Percentiles rank a stretch among this genome's conserved stretches.
phyloP scores from a whole-genome alignment of 2,329 filamentous ascomycete genomes.

The Sporothrix schenckii region DNA sequence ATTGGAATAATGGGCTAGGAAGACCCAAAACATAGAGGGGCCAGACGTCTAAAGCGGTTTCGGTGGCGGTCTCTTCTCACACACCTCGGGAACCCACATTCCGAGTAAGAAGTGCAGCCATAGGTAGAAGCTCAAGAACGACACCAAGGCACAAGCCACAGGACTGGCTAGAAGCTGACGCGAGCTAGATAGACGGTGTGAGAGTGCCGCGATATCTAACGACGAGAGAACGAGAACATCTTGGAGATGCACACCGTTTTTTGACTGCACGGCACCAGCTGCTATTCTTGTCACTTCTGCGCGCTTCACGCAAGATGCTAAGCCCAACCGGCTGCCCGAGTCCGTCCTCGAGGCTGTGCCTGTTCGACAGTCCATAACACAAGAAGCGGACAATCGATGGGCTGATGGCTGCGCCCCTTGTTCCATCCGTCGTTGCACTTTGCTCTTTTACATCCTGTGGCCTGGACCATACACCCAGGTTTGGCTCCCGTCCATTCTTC shows the following conservation, averaged over 20 bases:
- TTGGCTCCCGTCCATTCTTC: not conserved
- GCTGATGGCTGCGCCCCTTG: constrained; percentile 24
- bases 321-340: not conserved
- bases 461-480: not conserved
- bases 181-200: not conserved
- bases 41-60: constrained; percentile 14
- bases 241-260: no score
- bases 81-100: not conserved
- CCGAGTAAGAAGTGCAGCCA: not conserved
- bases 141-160: not conserved
- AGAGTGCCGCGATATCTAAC: no score
- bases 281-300: constrained; percentile 6
- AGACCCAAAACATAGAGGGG: not conserved
- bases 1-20: not conserved
- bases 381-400: not conserved
- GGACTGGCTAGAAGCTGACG: not conserved
- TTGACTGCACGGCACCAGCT: not conserved
- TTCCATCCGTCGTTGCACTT: not conserved
- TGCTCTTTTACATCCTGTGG: not conserved
- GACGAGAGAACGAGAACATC: not conserved
- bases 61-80: not conserved
- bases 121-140: not conserved
- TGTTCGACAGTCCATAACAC: constrained; percentile 1
- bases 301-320: not conserved
- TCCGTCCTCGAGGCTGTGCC: not conserved